These are phyloP conservation scores for Hypoxylon fragiforme DNA, from an alignment of 495 filamentous ascomycete species.

Conservation along the genomic window DNA sequence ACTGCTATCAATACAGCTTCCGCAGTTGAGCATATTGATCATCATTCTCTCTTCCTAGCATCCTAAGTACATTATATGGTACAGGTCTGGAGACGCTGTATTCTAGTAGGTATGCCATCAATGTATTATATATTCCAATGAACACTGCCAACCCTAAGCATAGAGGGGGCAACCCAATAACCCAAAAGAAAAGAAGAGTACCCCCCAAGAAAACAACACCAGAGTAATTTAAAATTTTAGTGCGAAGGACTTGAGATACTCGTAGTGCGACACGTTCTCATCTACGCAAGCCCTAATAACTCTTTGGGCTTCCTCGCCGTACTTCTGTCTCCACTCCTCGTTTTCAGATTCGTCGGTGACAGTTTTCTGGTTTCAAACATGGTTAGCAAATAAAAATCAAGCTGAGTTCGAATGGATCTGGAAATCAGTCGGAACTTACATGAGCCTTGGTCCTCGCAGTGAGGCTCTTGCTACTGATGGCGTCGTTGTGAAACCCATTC, in stretches of 20 bases:
- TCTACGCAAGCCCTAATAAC: conserved; percentile 77
- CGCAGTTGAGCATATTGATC: conserved; percentile 15
- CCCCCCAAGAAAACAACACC: not conserved
- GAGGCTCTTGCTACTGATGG: conserved; percentile 74
- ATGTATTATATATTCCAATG: conserved; percentile 33
- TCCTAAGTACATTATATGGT: conserved; percentile 6
- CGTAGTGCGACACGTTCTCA: conserved; percentile 80
- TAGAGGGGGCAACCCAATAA: too few relatives aligned
- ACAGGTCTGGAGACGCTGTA: conserved; percentile 12
- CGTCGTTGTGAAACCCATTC: conserved; percentile 95
- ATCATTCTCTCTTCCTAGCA: too few relatives aligned
- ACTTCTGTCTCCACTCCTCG: conserved; percentile 79
- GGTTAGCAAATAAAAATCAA: not conserved
- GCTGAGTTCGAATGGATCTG: not conserved
- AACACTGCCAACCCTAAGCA: too few relatives aligned
- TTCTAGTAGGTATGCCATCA: conserved; percentile 28
- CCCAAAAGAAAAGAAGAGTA: too few relatives aligned
- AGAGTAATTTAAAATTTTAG: conserved; percentile 52
- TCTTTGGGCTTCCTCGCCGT: conserved; percentile 73
- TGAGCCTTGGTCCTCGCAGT: conserved; percentile 62
- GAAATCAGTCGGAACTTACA: conserved; percentile 58
- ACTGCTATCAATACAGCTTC: conserved; percentile 4
- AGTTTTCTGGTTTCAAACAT: conserved; percentile 36
- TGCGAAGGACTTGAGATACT: conserved; percentile 89
- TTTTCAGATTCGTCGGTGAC: conserved; percentile 64